Conservation (phyloP, 305 asterid species). For the Plantago lanceolata region DNA sequence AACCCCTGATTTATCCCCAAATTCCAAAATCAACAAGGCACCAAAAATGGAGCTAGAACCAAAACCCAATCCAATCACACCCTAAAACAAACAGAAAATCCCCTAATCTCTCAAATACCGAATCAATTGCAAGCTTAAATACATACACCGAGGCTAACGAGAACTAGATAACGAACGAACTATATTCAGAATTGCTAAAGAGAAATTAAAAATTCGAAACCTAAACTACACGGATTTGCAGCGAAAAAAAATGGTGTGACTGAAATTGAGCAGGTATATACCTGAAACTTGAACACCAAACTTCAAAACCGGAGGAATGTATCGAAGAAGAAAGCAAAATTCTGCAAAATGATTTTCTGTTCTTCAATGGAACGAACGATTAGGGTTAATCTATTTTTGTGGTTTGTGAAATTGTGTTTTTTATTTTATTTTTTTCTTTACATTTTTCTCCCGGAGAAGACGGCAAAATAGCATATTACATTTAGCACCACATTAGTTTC, state of each 20-base stretch:
- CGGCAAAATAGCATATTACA: background rate
- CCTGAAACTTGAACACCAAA: conserved; percentile 13
- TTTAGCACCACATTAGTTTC: background rate
- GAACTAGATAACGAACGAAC: background rate
- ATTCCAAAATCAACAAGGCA: conserved; percentile 16
- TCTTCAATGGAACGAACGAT: background rate
- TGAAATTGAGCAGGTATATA: conserved; percentile 24
- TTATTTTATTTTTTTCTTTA: too few species aligned
- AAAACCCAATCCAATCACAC: conserved; percentile 36
- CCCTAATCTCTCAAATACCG: conserved; percentile 20
- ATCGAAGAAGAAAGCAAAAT: background rate
- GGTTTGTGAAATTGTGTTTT: background rate
- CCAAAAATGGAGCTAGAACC: too few species aligned
- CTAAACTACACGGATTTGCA: background rate
- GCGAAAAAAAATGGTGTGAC: conserved; percentile 20
- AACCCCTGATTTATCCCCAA: conserved; percentile 8
- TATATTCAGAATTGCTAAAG: background rate
- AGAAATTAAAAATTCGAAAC: background rate
- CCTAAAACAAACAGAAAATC: conserved; percentile 20
- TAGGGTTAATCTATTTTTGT: background rate
- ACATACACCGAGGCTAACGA: background rate
- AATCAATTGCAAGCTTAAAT: background rate
- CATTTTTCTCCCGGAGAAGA: background rate
- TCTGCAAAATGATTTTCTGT: background rate
- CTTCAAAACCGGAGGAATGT: too few species aligned